Evolutionary conservation across 2,329 filamentous ascomycete genomes (phyloP).

Genomic region (Diatrype stigma): DNA sequence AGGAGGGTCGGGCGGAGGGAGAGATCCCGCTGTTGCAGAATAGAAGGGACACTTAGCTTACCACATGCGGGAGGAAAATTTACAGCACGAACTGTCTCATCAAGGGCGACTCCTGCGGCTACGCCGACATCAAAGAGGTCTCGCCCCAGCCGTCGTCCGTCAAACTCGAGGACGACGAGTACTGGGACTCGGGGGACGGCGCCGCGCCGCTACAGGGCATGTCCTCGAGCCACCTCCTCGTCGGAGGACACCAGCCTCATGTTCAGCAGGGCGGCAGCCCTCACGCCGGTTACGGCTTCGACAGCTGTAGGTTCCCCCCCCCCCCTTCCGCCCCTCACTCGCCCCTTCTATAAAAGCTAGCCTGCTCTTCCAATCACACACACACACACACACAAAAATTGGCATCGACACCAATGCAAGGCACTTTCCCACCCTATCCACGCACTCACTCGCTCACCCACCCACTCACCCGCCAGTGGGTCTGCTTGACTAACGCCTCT

Average conservation of each 20-base stretch:
- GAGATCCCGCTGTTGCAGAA: too few relatives aligned
- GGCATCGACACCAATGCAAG: too few relatives aligned
- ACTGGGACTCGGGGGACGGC: not conserved
- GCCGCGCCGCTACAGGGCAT: not conserved
- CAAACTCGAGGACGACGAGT: not conserved
- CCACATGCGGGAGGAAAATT: constrained; percentile 11
- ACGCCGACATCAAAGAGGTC: constrained; percentile 11
- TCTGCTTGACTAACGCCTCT: not conserved
- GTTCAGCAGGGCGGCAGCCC: not conserved
- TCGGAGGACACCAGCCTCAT: not conserved
- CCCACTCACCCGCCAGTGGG: too few relatives aligned
- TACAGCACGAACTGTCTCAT: constrained; percentile 21
- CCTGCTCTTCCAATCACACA: too few relatives aligned
- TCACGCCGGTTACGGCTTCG: not conserved
- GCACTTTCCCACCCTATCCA: too few relatives aligned
- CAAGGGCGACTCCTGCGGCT: constrained; percentile 20
- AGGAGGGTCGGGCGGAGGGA: constrained; percentile 12
- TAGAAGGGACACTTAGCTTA: not conserved
- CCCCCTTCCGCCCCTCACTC: too few relatives aligned
- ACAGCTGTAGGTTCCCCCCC: not conserved
- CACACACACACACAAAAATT: too few relatives aligned
- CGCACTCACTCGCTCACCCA: too few relatives aligned
- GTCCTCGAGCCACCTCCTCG: not conserved
- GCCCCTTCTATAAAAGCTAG: too few relatives aligned
- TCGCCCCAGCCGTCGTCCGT: constrained; percentile 2